phyloP scores from a whole-genome alignment of 2,329 filamentous ascomycete genomes.

The Aschersonia sp. region DNA sequence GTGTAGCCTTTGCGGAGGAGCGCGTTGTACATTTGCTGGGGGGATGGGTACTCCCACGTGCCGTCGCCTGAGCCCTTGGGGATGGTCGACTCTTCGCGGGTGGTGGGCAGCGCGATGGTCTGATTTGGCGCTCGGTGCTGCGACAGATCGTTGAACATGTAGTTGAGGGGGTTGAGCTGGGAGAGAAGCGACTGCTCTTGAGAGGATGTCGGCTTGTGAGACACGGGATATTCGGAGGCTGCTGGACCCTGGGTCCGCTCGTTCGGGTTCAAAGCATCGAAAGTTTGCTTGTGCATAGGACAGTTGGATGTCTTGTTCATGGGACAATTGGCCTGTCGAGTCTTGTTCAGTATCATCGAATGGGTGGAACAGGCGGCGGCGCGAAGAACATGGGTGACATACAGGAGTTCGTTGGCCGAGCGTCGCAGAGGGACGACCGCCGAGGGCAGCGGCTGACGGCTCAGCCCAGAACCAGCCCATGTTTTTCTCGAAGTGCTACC shows the following conservation, averaged over 20 bases:
- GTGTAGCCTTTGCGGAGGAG: conserved; percentile 91
- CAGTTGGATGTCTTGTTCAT: conserved; percentile 28
- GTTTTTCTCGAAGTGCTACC: not conserved
- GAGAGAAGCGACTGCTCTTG: conserved; percentile 33
- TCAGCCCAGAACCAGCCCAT: conserved; percentile 57
- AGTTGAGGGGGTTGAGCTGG: conserved; percentile 63
- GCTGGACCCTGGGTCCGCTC: conserved; percentile 11
- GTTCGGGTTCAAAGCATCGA: conserved; percentile 28
- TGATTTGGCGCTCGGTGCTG: conserved; percentile 67
- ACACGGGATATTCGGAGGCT: conserved; percentile 29
- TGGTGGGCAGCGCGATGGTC: conserved; percentile 57
- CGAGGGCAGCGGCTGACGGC: conserved; percentile 14
- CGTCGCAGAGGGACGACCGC: conserved; percentile 15
- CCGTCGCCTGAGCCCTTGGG: conserved; percentile 66
- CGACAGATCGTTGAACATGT: conserved; percentile 82
- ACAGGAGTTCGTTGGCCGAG: conserved; percentile 16
- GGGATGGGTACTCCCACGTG: conserved; percentile 96
- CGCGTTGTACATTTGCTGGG: conserved; percentile 99
- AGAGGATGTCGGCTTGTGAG: conserved; percentile 19
- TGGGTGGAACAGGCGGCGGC: no score
- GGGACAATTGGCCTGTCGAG: no score
- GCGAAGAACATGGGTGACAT: conserved; percentile 10
- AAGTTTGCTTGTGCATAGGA: conserved; percentile 42
- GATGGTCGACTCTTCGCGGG: conserved; percentile 77
- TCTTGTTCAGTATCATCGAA: no score